Conservation (phyloP, 2,329 filamentous ascomycete species). For the Diaporthe vaccinii region DNA sequence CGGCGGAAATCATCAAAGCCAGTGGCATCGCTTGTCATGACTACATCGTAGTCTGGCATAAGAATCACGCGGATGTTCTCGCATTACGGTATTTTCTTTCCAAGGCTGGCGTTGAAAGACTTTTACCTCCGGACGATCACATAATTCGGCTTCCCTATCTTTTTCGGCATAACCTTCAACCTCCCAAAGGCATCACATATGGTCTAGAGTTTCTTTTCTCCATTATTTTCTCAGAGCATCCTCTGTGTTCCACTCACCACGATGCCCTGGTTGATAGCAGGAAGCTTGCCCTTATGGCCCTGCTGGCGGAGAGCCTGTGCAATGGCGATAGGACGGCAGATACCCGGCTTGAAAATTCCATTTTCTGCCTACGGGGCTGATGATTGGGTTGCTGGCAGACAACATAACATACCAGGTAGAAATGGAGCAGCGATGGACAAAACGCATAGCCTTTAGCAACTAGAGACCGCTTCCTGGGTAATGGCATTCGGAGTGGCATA, state of each 20-base stretch:
- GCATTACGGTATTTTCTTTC: background rate
- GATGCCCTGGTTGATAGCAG: background rate
- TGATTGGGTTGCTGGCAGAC: conserved; percentile 1
- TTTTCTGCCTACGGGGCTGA: conserved; percentile 4
- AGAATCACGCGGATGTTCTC: background rate
- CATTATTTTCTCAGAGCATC: background rate
- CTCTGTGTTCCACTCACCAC: background rate
- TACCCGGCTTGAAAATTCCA: background rate
- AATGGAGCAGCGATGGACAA: background rate
- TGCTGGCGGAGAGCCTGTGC: conserved; percentile 1
- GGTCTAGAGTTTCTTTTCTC: background rate
- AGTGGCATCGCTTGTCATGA: background rate
- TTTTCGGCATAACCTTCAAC: background rate
- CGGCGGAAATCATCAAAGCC: background rate
- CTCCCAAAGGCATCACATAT: background rate
- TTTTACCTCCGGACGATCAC: conserved; percentile 2
- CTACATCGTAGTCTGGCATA: conserved; percentile 1
- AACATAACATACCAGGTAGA: background rate
- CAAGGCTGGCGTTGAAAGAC: background rate
- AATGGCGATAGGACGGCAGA: background rate
- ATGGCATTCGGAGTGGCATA: background rate
- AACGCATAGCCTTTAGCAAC: conserved; percentile 1
- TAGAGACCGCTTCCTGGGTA: background rate
- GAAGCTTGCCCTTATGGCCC: conserved; percentile 7
- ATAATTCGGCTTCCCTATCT: background rate